phyloP scores from a whole-genome alignment of 768 basidiomycete species.

The Butyriboletus loyo region DNA sequence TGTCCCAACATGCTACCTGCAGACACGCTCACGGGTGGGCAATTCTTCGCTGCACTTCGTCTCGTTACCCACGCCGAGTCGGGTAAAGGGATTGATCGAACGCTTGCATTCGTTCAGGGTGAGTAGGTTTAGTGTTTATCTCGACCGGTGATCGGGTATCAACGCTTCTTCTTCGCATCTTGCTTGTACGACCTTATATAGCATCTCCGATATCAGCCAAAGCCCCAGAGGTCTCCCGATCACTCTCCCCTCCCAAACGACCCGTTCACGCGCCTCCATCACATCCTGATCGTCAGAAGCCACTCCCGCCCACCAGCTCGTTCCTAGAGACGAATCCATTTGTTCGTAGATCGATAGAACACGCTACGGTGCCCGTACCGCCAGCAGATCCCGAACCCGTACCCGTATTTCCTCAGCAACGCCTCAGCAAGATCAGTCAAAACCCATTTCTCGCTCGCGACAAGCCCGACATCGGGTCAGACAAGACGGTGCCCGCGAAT shows the following conservation, averaged over 20 bases:
- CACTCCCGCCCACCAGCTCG: constrained; percentile 16
- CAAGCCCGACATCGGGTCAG: constrained; percentile 8
- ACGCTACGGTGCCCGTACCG: background rate
- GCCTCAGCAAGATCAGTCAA: constrained; percentile 23
- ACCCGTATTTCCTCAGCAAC: constrained; percentile 10
- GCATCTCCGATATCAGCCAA: constrained; percentile 17
- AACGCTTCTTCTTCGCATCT: background rate
- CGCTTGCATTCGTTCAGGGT: constrained; percentile 78
- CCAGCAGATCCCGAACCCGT: constrained; percentile 5
- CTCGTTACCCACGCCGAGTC: constrained; percentile 59
- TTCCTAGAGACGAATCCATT: constrained; percentile 32
- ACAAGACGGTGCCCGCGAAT: constrained; percentile 8
- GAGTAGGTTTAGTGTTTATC: constrained; percentile 14
- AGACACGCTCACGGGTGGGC: constrained; percentile 60
- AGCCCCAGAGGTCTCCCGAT: background rate
- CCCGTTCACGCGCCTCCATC: constrained; percentile 24
- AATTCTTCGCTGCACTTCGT: constrained; percentile 74
- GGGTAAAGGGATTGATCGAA: constrained; percentile 63
- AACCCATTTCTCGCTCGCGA: constrained; percentile 32
- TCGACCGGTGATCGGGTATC: background rate
- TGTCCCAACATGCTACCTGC: constrained; percentile 49
- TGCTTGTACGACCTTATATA: background rate
- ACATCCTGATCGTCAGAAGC: constrained; percentile 28
- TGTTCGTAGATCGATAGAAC: constrained; percentile 21
- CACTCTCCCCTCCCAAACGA: constrained; percentile 24